These are phyloP conservation scores for Pythium plurisporium DNA, from an alignment of 352 stramenopile species.

Conservation along the genomic window DNA sequence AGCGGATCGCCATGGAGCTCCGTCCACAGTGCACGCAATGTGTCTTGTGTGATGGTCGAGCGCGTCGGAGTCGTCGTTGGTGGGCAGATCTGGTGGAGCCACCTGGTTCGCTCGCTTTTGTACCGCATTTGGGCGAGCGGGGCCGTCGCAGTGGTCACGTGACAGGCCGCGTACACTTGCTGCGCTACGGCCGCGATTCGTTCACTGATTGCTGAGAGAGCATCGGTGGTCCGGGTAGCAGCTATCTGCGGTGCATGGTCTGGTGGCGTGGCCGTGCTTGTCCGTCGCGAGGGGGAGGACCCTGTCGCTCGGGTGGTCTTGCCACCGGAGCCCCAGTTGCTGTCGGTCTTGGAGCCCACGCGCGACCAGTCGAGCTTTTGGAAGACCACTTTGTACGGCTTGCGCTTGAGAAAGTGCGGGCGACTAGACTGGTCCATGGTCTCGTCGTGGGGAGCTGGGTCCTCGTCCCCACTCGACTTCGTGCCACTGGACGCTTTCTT, in stretches of 20 bases:
- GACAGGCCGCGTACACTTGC: conserved; percentile 9
- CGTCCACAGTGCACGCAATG: conserved; percentile 16
- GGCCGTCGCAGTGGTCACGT: conserved; percentile 11
- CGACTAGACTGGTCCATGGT: conserved; percentile 3
- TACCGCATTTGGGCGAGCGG: conserved; percentile 23
- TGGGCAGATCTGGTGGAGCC: no score
- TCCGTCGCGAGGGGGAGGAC: not conserved
- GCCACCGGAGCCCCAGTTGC: conserved; percentile 23
- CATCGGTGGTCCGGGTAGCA: not conserved
- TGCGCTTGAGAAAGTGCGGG: conserved; percentile 55
- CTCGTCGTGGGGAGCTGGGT: not conserved
- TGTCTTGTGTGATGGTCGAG: not conserved
- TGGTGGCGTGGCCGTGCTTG: not conserved
- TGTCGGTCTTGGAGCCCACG: conserved; percentile 55
- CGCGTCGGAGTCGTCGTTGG: no score
- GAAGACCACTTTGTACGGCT: conserved; percentile 67
- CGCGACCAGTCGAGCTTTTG: conserved; percentile 55
- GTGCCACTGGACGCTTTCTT: not conserved
- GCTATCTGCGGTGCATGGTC: not conserved
- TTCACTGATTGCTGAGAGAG: not conserved
- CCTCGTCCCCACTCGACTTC: not conserved
- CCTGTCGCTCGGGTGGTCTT: not conserved
- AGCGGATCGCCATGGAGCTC: conserved; percentile 11
- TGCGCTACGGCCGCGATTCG: not conserved
- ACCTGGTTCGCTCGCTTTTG: conserved; percentile 10